Conservation (phyloP, 192 early-diverging fungal species). For the Backusella macrospora region DNA sequence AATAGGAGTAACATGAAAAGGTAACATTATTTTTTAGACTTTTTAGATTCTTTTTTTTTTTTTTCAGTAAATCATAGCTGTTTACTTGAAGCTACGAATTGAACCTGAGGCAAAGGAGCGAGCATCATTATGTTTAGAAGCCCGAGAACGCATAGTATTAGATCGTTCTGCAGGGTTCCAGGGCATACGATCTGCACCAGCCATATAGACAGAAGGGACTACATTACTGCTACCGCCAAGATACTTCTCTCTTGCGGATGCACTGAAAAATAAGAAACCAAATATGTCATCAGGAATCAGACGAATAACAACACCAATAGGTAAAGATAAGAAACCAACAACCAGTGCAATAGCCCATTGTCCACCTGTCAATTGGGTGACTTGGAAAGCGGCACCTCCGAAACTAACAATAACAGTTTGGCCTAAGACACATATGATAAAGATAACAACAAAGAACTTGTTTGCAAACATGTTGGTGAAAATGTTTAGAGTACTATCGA, state of each 20-base stretch:
- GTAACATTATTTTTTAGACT: background rate
- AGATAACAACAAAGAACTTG: conserved; percentile 78
- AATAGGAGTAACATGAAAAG: background rate
- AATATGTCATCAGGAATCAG: conserved; percentile 76
- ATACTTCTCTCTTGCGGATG: conserved; percentile 27
- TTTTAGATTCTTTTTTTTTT: background rate
- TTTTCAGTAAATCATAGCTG: background rate
- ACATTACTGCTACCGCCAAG: conserved; percentile 20
- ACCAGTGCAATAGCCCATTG: conserved; percentile 87
- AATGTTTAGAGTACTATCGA: conserved; percentile 84
- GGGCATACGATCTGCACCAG: conserved; percentile 41
- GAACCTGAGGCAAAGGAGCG: conserved; percentile 13
- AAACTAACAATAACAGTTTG: conserved; percentile 92
- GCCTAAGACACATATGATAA: conserved; percentile 70
- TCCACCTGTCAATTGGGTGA: conserved; percentile 58
- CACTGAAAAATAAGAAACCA: conserved; percentile 39
- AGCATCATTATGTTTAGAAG: conserved; percentile 13
- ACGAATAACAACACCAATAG: conserved; percentile 83
- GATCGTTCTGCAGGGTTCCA: conserved; percentile 39
- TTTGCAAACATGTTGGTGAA: conserved; percentile 81
- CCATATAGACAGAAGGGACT: conserved; percentile 38
- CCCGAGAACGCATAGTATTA: conserved; percentile 16
- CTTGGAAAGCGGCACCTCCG: conserved; percentile 86
- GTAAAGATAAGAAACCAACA: conserved; percentile 80
- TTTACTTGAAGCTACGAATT: background rate